Percentiles rank a stretch among this genome's conserved stretches.
Evolutionary conservation across 345 rosid species (phyloP).

Genomic region (Anastatica hierochuntica): DNA sequence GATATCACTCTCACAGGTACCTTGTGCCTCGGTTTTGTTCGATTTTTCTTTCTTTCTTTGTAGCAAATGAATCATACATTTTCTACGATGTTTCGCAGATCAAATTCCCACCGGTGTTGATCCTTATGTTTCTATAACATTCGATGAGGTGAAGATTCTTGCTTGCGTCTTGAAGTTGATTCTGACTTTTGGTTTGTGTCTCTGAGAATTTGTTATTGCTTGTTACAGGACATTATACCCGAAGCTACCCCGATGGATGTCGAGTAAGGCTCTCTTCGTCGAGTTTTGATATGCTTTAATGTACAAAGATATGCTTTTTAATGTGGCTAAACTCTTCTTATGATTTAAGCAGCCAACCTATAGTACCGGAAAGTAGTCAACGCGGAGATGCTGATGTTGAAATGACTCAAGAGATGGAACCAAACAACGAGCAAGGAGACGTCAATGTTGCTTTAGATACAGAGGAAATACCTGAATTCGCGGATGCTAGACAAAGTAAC

Average conservation of each 20-base stretch:
- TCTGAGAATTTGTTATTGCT: not conserved
- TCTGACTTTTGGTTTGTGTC: too few relatives aligned
- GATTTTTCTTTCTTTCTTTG: not conserved
- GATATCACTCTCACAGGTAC: slow-evolving; percentile 69
- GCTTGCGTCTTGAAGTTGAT: not conserved
- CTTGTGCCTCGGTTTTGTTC: not conserved
- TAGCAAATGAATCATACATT: not conserved
- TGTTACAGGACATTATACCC: slow-evolving; percentile 37
- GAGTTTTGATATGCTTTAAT: slow-evolving; percentile 1
- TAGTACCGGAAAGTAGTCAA: slow-evolving; percentile 14
- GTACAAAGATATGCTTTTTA: not conserved
- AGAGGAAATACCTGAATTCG: slow-evolving; percentile 16
- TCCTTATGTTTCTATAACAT: slow-evolving; percentile 53
- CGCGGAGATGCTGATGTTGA: slow-evolving; percentile 11
- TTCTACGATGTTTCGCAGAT: slow-evolving; percentile 28
- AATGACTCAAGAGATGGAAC: slow-evolving; percentile 17
- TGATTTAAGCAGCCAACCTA: slow-evolving; percentile 23
- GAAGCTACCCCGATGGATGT: slow-evolving; percentile 29
- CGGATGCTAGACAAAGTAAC: slow-evolving; percentile 27
- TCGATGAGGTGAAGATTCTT: slow-evolving; percentile 50
- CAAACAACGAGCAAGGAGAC: slow-evolving; percentile 24
- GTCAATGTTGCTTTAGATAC: not conserved
- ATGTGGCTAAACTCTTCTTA: slow-evolving; percentile 2
- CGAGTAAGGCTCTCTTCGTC: slow-evolving; percentile 33
- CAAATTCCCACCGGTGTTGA: slow-evolving; percentile 56